A percentile compares a stretch with the other conserved stretches of the same genome.
These are phyloP conservation scores for Dorcoceras hygrometricum DNA, from an alignment of 257 asterid species.

Conservation along the genomic window DNA sequence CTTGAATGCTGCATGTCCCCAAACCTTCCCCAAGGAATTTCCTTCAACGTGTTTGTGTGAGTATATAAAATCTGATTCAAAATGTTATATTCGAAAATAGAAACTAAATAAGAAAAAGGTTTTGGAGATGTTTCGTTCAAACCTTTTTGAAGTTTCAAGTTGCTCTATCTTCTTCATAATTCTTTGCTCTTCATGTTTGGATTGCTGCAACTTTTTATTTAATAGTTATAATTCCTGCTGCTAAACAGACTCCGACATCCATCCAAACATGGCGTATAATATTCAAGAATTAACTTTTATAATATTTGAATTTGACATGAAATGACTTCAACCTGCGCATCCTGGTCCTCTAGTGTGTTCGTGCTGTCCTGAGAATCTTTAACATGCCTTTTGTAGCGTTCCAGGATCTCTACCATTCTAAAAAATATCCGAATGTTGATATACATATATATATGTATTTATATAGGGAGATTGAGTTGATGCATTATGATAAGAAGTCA, in stretches of 20 bases:
- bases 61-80: background rate
- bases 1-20: conserved; percentile 57
- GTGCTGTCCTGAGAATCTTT: conserved; percentile 31
- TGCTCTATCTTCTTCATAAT: conserved; percentile 76
- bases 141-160: conserved; percentile 81
- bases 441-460: too few species aligned
- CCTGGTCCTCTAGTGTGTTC: conserved; percentile 32
- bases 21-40: conserved; percentile 82
- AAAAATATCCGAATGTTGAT: background rate
- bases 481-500: too few species aligned
- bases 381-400: conserved; percentile 38
- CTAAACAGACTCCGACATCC: background rate
- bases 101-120: background rate
- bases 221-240: too few species aligned
- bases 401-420: conserved; percentile 47
- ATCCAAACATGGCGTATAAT: background rate
- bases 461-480: too few species aligned
- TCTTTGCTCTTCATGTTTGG: conserved; percentile 63
- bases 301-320: background rate
- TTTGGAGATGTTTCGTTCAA: background rate
- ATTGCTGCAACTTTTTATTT: conserved; percentile 30
- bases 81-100: background rate
- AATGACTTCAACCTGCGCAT: conserved; percentile 36
- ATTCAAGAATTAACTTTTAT: background rate
- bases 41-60: conserved; percentile 28